Percentiles rank a stretch among this genome's conserved stretches.
phyloP scores from a whole-genome alignment of 306 rosid genomes.

The Ormosia semicastrata region DNA sequence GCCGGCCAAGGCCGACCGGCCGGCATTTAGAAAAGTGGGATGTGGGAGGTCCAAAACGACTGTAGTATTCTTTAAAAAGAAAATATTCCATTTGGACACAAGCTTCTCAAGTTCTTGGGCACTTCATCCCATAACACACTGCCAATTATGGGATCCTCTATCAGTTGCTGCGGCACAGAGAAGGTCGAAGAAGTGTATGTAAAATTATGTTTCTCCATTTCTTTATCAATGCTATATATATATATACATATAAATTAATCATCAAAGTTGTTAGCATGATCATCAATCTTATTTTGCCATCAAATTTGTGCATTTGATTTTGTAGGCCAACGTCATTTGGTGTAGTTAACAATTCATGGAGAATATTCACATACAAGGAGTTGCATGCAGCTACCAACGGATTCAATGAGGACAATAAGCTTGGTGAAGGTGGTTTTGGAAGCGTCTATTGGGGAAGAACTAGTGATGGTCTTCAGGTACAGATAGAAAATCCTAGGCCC shows the following conservation, averaged over 20 bases:
- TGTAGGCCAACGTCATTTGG: slow-evolving; percentile 46
- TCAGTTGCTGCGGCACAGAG: slow-evolving; percentile 68
- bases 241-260: neutral
- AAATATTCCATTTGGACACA: slow-evolving; percentile 17
- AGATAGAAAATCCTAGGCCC: neutral
- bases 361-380: slow-evolving; percentile 82
- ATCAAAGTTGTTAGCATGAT: neutral
- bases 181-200: slow-evolving; percentile 66
- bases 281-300: neutral
- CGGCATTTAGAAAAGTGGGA: slow-evolving; percentile 26
- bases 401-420: slow-evolving; percentile 69
- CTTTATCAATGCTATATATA: neutral
- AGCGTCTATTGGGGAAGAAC: slow-evolving; percentile 88
- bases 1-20: slow-evolving; percentile 91
- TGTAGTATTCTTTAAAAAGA: slow-evolving; percentile 32
- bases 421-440: slow-evolving; percentile 94
- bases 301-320: neutral
- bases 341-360: slow-evolving; percentile 60
- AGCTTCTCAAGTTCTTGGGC: neutral
- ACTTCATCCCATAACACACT: neutral
- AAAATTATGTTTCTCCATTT: neutral
- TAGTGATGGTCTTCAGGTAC: slow-evolving; percentile 70
- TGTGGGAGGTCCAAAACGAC: neutral
- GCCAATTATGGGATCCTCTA: slow-evolving; percentile 60
- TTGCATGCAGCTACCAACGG: slow-evolving; percentile 82